Evolutionary conservation across 2,329 filamentous ascomycete species (phyloP).

Genomic region (Rutstroemia sp.): DNA sequence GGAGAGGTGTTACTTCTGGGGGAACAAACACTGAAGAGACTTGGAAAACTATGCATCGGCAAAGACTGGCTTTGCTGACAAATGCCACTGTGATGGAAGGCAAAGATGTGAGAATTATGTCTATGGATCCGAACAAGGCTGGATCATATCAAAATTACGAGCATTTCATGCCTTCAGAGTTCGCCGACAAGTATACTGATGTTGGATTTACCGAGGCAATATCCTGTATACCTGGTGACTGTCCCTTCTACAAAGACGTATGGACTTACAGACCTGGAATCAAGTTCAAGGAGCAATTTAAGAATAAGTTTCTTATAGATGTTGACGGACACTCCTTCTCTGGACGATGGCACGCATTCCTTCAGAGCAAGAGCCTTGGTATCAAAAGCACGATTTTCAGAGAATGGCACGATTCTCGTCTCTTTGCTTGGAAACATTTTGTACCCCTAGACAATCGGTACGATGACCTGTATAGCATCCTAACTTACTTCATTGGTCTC

Average conservation of each 20-base stretch:
- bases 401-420: constrained; percentile 72
- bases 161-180: constrained; percentile 36
- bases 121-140: constrained; percentile 27
- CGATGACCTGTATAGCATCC: constrained; percentile 62
- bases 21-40: constrained; percentile 42
- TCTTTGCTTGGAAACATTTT: constrained; percentile 74
- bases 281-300: constrained; percentile 49
- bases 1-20: constrained; percentile 60
- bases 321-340: constrained; percentile 70
- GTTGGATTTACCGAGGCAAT: constrained; percentile 31
- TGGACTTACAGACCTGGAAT: constrained; percentile 43
- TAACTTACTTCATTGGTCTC: constrained; percentile 68
- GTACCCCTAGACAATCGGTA: constrained; percentile 73
- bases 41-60: constrained; percentile 49
- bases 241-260: constrained; percentile 40
- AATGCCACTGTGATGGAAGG: constrained; percentile 41
- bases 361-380: constrained; percentile 61
- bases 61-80: constrained; percentile 48
- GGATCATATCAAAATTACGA: constrained; percentile 34
- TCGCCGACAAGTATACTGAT: constrained; percentile 28
- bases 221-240: constrained; percentile 38
- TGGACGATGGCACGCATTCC: constrained; percentile 61
- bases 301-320: constrained; percentile 63
- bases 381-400: constrained; percentile 73
- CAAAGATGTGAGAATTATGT: constrained; percentile 31